Evolutionary conservation across 805 yeast genomes (phyloP).

Genomic region (Ogataea nonfermentans): DNA sequence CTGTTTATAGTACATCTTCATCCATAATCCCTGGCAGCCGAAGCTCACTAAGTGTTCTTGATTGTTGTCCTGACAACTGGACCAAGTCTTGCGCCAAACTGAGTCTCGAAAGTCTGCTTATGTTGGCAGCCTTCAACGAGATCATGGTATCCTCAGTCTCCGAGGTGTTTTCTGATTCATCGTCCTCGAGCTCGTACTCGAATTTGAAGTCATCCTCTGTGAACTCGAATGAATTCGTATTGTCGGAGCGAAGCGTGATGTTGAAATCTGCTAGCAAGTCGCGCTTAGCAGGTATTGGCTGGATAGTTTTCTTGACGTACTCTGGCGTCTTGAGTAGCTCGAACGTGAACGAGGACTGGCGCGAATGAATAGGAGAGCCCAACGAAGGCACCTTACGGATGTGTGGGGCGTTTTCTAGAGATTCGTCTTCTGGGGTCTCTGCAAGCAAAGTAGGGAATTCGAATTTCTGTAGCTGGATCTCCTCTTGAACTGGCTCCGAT

Average conservation of each 20-base stretch:
- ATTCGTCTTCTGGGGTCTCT: background rate
- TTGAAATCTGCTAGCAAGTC: conserved; percentile 10
- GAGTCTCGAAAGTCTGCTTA: conserved; percentile 27
- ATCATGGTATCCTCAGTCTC: conserved; percentile 22
- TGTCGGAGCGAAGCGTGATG: background rate
- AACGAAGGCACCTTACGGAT: conserved; percentile 22
- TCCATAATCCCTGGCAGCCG: conserved; percentile 14
- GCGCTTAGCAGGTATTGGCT: conserved; percentile 1
- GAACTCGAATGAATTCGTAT: background rate
- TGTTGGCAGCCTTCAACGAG: conserved; percentile 29
- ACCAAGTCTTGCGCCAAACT: conserved; percentile 20
- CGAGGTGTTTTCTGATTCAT: conserved; percentile 15
- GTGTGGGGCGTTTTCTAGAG: conserved; percentile 14
- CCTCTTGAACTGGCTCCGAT: conserved; percentile 9
- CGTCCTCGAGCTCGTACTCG: conserved; percentile 10
- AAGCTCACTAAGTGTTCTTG: conserved; percentile 15
- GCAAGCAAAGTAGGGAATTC: conserved; percentile 14
- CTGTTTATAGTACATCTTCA: conserved; percentile 6
- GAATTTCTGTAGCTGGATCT: conserved; percentile 18
- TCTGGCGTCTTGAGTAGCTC: conserved; percentile 24
- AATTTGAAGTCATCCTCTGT: conserved; percentile 5
- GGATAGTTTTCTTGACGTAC: conserved; percentile 4
- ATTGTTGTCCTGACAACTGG: conserved; percentile 8
- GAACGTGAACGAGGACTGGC: conserved; percentile 28
- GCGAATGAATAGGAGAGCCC: conserved; percentile 27